Evolutionary conservation across 2,329 filamentous ascomycete species (phyloP), one percentile per base, ranked within the genome.

Genomic region (Penicillium polonicum): DNA sequence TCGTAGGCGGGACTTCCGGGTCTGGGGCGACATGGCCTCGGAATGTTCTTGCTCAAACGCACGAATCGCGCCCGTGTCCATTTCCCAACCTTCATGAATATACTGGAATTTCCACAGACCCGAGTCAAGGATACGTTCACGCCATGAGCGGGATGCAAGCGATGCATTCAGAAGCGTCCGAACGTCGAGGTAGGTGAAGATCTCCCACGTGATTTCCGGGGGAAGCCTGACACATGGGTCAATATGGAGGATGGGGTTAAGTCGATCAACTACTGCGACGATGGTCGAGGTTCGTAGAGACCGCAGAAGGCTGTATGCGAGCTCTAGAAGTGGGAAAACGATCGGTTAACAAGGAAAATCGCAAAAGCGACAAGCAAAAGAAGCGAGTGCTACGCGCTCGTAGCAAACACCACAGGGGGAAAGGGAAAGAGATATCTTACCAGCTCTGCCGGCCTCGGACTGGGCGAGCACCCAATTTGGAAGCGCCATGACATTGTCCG

Each of bases 221-320:
- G 94, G 94, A 0, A 99, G 84, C 68, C 91, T 87, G 62, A 85
- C 80, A 42, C 96, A 86, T 54, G 96, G 96, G 76, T 99, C 91
- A 76, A 97, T 93, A 74, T 97, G 92, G 3, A 97, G 86, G 52
- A 92, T 83, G 4, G 92, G 90, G 61, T 88, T 89, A 19, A 96
- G 79, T 62, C 88, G 85, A 54, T 92, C 85, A 46, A 96, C 90
- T 52, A 97, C 90, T 44, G 88, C 83, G 49, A 89, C 87, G 59
- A 97, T 87, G 53, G 87, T 85, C 7, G 89, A 89, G 0, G 91
- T 95, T 19, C 89, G 90, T 29, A 97, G 81, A 56, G 88, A 87
- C 58, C 88, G 85, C 55, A 97, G 81, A 25, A 96, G 83, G 45
- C 85, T 83, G 77, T 93, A 91, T 41, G 90, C 89, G 64, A 96